Evolutionary conservation across 2,329 filamentous ascomycete genomes (phyloP), one percentile per base, ranked within the genome.

Genomic region (Anisogramma anomala): DNA sequence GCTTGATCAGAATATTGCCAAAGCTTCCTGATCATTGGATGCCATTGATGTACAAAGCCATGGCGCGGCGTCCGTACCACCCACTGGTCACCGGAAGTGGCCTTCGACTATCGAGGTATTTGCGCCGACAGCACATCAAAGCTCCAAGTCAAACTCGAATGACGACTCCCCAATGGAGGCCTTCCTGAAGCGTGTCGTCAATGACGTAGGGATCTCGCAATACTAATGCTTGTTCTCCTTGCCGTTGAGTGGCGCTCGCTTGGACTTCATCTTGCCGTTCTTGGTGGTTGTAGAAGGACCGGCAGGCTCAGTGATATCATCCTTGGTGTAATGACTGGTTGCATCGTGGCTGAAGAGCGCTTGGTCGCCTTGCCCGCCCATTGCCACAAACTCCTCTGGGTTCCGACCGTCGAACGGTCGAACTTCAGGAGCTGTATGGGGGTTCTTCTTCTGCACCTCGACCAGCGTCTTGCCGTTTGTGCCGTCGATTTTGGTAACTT

Each of bases 351-450:
- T 75, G 56, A 79, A 95, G 11, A 95, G 68, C 32, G 72, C 67
- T 59, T 86, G 77, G 54, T 96, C 89, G 4, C 87, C 89, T 53
- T 83, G 84, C 13, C 86, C 86, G 28, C 89, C 89, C 67, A 93
- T 72, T 47, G 80, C 74, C 59, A 86, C 80, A 52, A 95, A 96
- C 53, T 91, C 86, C 4, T 72, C 67, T 0, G 84, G 71, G 23
- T 76, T 72, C 42, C 85, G 71, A 46, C 79, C 67, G 23, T 77
- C 73, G 19, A 77, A 74, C 0, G 88, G 88, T 1, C 71, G 71
- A 1, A 68, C 60, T 62, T 94, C 84, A 58, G 22, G 58, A 49
- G 38, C 43, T 43, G 42, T 46, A 28, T 17, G 46, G 17, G 66
- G 67, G 42, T 88, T 89, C 63, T 88, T 87, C 44, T 77, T 65